Base-by-base conservation (phyloP, 768 basidiomycete genomes). In the Rhodotorula kratochvilovae region DNA sequence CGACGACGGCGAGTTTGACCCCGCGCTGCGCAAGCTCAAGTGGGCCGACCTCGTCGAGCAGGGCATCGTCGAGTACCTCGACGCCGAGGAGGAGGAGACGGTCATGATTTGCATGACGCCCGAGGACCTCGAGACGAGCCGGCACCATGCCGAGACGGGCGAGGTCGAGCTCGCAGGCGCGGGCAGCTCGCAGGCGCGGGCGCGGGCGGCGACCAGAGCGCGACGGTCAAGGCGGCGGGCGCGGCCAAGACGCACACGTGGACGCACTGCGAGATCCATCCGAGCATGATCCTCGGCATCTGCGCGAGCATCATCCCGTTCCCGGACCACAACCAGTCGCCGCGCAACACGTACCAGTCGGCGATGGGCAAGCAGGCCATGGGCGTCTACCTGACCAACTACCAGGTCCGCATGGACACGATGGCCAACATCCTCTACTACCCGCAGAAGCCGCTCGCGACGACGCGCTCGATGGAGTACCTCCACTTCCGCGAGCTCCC, bases 331-430 rank as follows among this genome's bases (percentile, higher is more conserved):
- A 99, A 99, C 78, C 95, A 98, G 91, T 99, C 95, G 69, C 95
- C 95, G 75, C 96, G 95, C 87, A 99, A 99, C 80, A 99, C 95
- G 8, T 99, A 99, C 79, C 95, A 99, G 83, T 98, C 95, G 56
- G 95, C 95, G 63, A 99, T 99, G 95, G 96, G 96, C 77, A 99
- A 99, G 83, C 95, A 99, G 87, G 95, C 95, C 19, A 99, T 99
- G 95, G 95, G 96, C 61, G 92, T 98, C 75, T 96, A 90, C 82
- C 85, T 98, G 46, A 98, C 95, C 46, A 99, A 98, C 81, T 99
- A 95, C 85, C 86, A 96, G 76, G 90, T 97, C 76, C 92, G 95
- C 64, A 95, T 98, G 92, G 95, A 99, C 81, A 99, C 96, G 17
- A 98, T 98, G 95, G 92, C 95, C 76, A 99, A 99, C 79, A 96